Evolutionary conservation across 176 grass and related monocot genomes (phyloP).

Genomic region (Avena insularis): DNA sequence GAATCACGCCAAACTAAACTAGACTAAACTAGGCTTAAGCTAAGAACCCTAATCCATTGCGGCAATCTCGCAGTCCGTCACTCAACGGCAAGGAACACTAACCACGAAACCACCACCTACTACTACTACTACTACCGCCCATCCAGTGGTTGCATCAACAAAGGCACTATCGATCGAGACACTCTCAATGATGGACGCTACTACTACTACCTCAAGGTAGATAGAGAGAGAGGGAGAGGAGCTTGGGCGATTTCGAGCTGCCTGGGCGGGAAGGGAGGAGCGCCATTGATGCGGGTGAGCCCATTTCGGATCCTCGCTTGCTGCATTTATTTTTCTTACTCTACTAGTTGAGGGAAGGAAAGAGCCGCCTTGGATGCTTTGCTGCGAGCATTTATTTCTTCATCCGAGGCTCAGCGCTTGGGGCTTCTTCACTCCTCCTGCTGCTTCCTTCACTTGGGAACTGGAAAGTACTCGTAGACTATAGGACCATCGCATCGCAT

Average conservation of each 20-base stretch:
- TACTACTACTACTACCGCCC: neutral
- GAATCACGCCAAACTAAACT: conserved; percentile 30
- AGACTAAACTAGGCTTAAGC: neutral
- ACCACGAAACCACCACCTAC: conserved; percentile 9
- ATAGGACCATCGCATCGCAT: neutral
- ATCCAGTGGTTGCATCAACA: conserved; percentile 30
- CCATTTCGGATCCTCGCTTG: neutral
- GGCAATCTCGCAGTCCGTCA: conserved; percentile 35
- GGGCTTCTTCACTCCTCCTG: neutral
- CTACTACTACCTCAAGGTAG: neutral
- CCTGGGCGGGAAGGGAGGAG: neutral
- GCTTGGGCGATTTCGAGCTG: conserved; percentile 20
- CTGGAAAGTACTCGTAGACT: conserved; percentile 23
- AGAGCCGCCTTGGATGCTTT: conserved; percentile 50
- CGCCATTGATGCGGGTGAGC: conserved; percentile 30
- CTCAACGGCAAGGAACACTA: neutral
- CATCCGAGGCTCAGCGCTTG: neutral
- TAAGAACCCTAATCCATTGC: conserved; percentile 14
- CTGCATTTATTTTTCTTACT: neutral
- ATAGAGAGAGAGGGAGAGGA: neutral
- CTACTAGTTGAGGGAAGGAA: neutral
- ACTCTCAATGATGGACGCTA: neutral
- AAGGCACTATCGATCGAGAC: neutral
- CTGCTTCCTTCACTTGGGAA: neutral
- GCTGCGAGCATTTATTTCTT: conserved; percentile 33